phyloP scores from a whole-genome alignment of 495 filamentous ascomycete species.

The Peziza echinospora region DNA sequence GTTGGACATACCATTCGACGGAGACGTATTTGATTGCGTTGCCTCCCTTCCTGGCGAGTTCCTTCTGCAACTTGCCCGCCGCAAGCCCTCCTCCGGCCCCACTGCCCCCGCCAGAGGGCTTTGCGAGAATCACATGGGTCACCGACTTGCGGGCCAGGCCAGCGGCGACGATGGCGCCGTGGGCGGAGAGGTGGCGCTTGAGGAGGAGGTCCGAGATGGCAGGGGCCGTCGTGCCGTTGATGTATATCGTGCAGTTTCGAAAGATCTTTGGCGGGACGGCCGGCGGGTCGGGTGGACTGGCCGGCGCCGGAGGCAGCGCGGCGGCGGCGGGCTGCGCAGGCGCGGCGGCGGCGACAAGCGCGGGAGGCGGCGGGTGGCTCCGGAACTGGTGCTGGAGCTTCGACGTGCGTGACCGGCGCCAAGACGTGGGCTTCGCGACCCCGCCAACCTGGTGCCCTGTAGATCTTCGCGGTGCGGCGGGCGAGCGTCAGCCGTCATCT shows the following conservation, averaged over 20 bases:
- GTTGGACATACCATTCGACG: constrained; percentile 54
- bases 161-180: constrained; percentile 50
- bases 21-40: constrained; percentile 60
- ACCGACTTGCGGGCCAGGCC: constrained; percentile 47
- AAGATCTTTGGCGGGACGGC: constrained; percentile 6
- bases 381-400: constrained; percentile 15
- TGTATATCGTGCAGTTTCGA: constrained; percentile 34
- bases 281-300: constrained; percentile 5
- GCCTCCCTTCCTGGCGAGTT: constrained; percentile 33
- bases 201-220: constrained; percentile 67
- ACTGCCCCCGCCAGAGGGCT: constrained; percentile 8
- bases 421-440: constrained; percentile 11
- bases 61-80: constrained; percentile 61
- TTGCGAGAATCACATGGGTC: constrained; percentile 69
- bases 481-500: no score
- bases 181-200: constrained; percentile 48
- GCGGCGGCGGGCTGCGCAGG: constrained; percentile 12
- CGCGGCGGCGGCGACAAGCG: constrained; percentile 5
- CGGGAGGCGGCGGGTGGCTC: constrained; percentile 6
- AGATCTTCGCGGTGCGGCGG: constrained; percentile 1
- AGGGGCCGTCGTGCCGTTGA: constrained; percentile 74
- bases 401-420: constrained; percentile 8
- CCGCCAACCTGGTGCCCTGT: constrained; percentile 18
- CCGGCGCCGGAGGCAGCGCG: constrained; percentile 9
- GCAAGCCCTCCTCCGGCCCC: constrained; percentile 62